Conservation (phyloP, 208 protist species). For the Trypanosoma avium region DNA sequence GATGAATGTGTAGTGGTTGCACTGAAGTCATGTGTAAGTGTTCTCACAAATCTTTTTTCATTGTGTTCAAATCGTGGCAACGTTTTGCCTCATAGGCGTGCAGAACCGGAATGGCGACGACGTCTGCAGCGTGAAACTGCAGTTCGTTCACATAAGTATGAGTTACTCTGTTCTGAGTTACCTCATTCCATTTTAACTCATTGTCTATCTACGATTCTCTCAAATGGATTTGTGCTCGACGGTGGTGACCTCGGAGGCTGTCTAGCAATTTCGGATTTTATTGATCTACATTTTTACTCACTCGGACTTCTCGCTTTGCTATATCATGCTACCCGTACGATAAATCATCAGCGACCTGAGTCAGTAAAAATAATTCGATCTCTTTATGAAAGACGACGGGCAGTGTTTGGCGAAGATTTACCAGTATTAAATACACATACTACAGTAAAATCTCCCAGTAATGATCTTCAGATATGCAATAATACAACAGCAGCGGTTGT, state of each 20-base stretch:
- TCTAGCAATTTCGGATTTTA: slow-evolving; percentile 44
- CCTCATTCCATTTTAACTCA: slow-evolving; percentile 50
- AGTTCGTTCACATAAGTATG: slow-evolving; percentile 78
- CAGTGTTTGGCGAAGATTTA: slow-evolving; percentile 46
- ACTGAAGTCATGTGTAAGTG: slow-evolving; percentile 33
- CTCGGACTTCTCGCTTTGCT: slow-evolving; percentile 61
- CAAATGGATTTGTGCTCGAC: slow-evolving; percentile 43
- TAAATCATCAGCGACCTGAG: background rate
- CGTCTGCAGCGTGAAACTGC: slow-evolving; percentile 41
- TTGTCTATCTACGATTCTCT: slow-evolving; percentile 44
- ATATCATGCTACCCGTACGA: slow-evolving; percentile 44
- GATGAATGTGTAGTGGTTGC: slow-evolving; percentile 30
- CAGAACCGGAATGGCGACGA: slow-evolving; percentile 53
- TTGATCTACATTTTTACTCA: slow-evolving; percentile 70
- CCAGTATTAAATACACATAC: background rate
- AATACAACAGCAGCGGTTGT: slow-evolving; percentile 3
- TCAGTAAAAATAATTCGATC: slow-evolving; percentile 25
- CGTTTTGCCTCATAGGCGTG: slow-evolving; percentile 29
- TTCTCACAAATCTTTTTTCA: slow-evolving; percentile 26
- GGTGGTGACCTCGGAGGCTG: slow-evolving; percentile 36
- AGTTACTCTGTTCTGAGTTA: slow-evolving; percentile 66
- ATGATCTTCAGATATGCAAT: too few species aligned
- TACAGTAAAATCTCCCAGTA: background rate
- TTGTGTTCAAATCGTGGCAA: slow-evolving; percentile 17
- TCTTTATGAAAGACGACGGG: slow-evolving; percentile 33